Evolutionary conservation across 2,329 filamentous ascomycete genomes (phyloP).

Genomic region (Penicillium sp.): DNA sequence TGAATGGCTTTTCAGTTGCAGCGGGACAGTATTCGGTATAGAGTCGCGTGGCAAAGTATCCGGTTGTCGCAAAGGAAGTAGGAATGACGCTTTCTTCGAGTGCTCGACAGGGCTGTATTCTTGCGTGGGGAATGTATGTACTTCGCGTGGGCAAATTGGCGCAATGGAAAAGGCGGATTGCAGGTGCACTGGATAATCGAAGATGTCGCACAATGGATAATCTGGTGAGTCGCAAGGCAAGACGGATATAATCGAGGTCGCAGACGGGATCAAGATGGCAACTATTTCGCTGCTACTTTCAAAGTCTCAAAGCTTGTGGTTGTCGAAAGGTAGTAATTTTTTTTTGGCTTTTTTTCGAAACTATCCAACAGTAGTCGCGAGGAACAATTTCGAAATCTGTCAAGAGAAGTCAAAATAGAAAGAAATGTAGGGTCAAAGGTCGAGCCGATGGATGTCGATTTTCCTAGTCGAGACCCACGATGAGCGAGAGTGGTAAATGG

Average conservation of each 20-base stretch:
- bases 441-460: background rate
- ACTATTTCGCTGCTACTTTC: slow-evolving; percentile 1
- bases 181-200: background rate
- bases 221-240: background rate
- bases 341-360: background rate
- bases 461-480: background rate
- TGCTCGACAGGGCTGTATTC: background rate
- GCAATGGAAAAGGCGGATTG: background rate
- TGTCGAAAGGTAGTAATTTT: background rate
- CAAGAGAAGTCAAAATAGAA: background rate
- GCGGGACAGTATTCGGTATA: background rate
- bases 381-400: background rate
- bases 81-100: background rate
- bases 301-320: background rate
- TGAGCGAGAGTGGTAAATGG: background rate
- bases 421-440: background rate
- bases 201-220: background rate
- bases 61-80: background rate
- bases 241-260: background rate
- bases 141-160: background rate
- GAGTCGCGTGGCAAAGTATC: background rate
- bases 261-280: background rate
- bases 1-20: background rate
- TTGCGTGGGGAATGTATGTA: background rate
- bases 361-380: background rate